Conservation (phyloP, 768 basidiomycete species). For the Collybiopsis luxurians region DNA sequence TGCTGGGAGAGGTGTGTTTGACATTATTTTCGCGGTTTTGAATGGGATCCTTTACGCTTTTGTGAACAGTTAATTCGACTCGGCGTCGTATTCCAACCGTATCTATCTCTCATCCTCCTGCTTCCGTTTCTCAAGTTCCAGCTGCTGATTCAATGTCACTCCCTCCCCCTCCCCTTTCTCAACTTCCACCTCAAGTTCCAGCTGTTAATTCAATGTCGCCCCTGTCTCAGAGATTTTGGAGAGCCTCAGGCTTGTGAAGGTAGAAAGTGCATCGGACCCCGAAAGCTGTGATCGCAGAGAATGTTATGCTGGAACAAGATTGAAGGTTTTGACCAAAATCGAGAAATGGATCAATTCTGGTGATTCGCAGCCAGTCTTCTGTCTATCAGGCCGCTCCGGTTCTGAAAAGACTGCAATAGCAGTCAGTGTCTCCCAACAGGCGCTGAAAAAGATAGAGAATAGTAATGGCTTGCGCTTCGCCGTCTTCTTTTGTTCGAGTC, state of each 20-base stretch:
- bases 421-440: neutral
- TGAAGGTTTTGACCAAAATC: neutral
- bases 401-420: conserved; percentile 4
- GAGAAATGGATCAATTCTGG: neutral
- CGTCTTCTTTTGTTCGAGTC: conserved; percentile 3
- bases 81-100: no score
- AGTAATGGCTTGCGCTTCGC: neutral
- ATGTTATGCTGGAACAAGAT: neutral
- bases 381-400: neutral
- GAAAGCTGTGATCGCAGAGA: neutral
- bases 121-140: no score
- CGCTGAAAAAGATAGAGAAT: neutral
- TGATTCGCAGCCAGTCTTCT: neutral
- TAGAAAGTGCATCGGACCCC: neutral
- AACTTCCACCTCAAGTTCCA: no score
- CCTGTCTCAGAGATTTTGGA: neutral
- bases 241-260: neutral
- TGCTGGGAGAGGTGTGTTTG: no score
- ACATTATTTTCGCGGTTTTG: no score
- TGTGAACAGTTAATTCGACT: no score
- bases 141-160: no score
- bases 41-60: no score
- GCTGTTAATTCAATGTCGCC: no score
- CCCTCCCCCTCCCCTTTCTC: no score
- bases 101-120: no score